Conservation (phyloP, 2,329 filamentous ascomycete species). For the Plenodomus biglobosus region DNA sequence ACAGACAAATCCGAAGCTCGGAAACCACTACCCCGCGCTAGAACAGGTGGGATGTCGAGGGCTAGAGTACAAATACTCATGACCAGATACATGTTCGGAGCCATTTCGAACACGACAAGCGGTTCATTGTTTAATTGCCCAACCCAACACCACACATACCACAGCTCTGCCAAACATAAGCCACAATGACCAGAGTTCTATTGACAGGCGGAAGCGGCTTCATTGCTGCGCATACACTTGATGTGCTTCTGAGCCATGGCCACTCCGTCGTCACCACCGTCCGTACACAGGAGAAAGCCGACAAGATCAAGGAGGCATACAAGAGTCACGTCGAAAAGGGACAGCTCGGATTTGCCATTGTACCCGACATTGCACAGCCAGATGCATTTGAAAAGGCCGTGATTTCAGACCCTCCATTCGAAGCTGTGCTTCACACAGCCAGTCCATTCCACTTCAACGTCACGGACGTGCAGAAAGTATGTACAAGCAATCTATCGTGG, state of each 20-base stretch:
- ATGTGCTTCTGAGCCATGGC: constrained; percentile 58
- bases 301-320: constrained; percentile 60
- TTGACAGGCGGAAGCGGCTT: constrained; percentile 62
- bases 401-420: constrained; percentile 65
- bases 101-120: background rate
- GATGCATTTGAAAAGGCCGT: constrained; percentile 67
- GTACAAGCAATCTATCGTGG: constrained; percentile 8
- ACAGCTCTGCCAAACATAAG: background rate
- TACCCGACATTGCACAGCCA: constrained; percentile 70
- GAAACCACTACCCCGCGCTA: constrained; percentile 17
- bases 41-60: constrained; percentile 5
- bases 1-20: constrained; percentile 13
- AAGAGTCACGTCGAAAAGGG: constrained; percentile 53
- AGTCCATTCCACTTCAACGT: constrained; percentile 72
- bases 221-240: constrained; percentile 66
- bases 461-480: constrained; percentile 66
- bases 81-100: background rate
- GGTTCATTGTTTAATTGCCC: background rate
- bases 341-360: constrained; percentile 65
- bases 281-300: constrained; percentile 62
- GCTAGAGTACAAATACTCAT: constrained; percentile 14
- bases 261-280: constrained; percentile 66
- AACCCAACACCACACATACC: background rate
- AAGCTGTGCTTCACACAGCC: constrained; percentile 59
- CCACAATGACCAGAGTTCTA: constrained; percentile 44